Evolutionary conservation across 305 asterid genomes (phyloP), one percentile per base, ranked within the genome.

Genomic region (Fraxinus albicans): DNA sequence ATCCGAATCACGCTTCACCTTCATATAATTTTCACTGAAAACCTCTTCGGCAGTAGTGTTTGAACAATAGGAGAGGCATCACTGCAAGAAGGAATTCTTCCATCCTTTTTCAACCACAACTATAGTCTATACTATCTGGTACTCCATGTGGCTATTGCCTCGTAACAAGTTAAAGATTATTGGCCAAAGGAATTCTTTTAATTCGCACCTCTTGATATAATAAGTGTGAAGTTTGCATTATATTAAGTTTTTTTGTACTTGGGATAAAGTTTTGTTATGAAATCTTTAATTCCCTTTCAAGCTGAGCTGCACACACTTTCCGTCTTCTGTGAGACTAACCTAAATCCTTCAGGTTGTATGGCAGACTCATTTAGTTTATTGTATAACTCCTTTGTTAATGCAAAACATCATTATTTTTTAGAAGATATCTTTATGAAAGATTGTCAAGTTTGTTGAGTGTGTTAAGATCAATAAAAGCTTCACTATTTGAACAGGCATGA

Each of bases 401-500:
- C 77, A 72, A 34, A 31, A 72, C 27, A 33, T 15, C 47, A 29
- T 29, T 74, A 13, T 42, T 84, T 47, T 78, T 77, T 75, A 8
- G 67, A 70, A 67, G 35, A 76, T 13, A 72, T 72, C 44, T 33
- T 33, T 34, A 31, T 34, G 44, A 72, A 72, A 7, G 76, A 23
- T 36, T 65, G 23, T 73, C 40, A 12, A 73, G 19, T 81, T 40
- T 21, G 19, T 19, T 27, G 76, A 29, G 9, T 7, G 33, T 33
- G 58, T 70, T 76, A 27, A 78, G 70, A 83, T 79, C 17, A 79
- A 82, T 70, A 77, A 67, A 9, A 69, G 82, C 85, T 83, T 73
- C 80, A 79, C 73, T 82, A 74, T 88, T 81, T 87, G 85, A 84
- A 84, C 97, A 96, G 98, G 95, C 99, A 96, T 58, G 99, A 94